A percentile compares a stretch with the other conserved stretches of the same genome.
Conservation (phyloP, 768 basidiomycete species). For the Trametes villosa region DNA sequence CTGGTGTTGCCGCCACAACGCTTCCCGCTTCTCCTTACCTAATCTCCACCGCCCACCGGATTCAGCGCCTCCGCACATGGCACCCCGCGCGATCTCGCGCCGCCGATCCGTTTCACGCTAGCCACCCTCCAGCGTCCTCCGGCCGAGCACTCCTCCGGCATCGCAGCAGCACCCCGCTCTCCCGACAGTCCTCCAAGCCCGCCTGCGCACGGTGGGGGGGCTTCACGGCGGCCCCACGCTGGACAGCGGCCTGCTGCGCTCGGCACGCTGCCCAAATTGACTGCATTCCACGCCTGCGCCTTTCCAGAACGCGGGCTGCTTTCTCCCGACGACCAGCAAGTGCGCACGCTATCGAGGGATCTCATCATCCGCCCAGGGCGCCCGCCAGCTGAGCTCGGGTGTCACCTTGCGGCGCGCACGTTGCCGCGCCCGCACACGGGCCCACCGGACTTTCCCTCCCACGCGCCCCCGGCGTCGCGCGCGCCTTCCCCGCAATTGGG, state of each 20-base stretch:
- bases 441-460: neutral
- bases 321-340: conserved; percentile 10
- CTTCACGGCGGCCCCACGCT: no score
- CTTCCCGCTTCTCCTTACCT: conserved; percentile 18
- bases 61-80: conserved; percentile 11
- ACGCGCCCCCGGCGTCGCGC: neutral
- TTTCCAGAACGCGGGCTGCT: conserved; percentile 10
- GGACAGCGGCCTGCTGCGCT: neutral
- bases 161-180: no score
- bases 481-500: conserved; percentile 9
- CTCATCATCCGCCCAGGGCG: neutral
- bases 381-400: conserved; percentile 12
- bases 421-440: conserved; percentile 5
- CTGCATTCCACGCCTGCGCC: conserved; percentile 3
- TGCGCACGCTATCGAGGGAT: conserved; percentile 13
- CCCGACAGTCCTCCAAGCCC: no score
- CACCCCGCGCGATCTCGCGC: neutral
- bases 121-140: neutral
- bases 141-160: no score
- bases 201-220: no score
- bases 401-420: conserved; percentile 13
- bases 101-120: conserved; percentile 12
- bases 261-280: conserved; percentile 17
- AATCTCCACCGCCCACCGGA: conserved; percentile 24
- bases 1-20: conserved; percentile 24